Evolutionary conservation across 129 eudicot species (phyloP).

Genomic region (Calendula officinalis): DNA sequence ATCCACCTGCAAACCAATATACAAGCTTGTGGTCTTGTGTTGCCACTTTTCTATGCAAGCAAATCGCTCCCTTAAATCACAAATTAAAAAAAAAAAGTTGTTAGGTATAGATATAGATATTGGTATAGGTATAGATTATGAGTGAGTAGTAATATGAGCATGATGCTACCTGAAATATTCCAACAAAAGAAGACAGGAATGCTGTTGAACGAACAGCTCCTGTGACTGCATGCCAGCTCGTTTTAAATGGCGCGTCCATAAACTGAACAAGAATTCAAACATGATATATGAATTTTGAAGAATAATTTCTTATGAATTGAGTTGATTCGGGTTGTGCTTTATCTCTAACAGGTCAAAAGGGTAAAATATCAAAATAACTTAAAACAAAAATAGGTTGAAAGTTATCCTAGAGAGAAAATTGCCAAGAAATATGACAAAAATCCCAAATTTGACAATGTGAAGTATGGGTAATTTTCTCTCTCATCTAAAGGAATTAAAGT

Average conservation of each 20-base stretch:
- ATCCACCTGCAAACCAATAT: conserved; percentile 94
- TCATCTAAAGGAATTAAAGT: too few species aligned
- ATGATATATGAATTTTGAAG: conserved; percentile 3
- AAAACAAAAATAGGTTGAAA: too few species aligned
- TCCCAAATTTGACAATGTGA: too few species aligned
- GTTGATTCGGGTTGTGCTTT: neutral
- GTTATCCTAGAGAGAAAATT: too few species aligned
- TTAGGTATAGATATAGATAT: neutral
- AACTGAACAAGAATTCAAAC: conserved; percentile 47
- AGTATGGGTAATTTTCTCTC: too few species aligned
- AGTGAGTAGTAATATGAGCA: conserved; percentile 8
- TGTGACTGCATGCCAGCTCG: conserved; percentile 90
- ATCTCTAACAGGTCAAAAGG: neutral
- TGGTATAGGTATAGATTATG: neutral
- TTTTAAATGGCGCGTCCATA: conserved; percentile 74
- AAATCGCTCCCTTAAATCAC: conserved; percentile 66
- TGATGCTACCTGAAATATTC: conserved; percentile 76
- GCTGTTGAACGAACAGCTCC: conserved; percentile 95
- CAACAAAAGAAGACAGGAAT: conserved; percentile 93
- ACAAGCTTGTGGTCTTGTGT: conserved; percentile 91
- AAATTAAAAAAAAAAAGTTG: conserved; percentile 21
- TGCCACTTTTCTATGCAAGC: conserved; percentile 90
- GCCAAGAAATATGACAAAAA: too few species aligned
- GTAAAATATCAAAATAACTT: too few species aligned
- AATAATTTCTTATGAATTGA: neutral